Evolutionary conservation across 306 rosid species (phyloP).

Genomic region (Dalbergia oliveri): DNA sequence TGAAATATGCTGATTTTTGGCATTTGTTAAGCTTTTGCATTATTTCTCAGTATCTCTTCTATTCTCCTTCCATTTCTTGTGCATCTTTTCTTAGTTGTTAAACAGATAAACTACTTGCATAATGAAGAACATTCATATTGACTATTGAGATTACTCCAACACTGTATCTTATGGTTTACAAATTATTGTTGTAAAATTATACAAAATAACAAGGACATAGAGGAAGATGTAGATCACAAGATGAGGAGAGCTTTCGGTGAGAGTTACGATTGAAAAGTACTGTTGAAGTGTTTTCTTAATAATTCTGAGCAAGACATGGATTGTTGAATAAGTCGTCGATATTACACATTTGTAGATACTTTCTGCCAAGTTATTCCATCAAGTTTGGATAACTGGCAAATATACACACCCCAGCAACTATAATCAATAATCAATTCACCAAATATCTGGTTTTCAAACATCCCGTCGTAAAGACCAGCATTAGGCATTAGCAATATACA

Average conservation of each 20-base stretch:
- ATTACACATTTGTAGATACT: background rate
- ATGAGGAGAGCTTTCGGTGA: too few relatives aligned
- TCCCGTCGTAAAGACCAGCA: background rate
- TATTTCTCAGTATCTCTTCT: conserved; percentile 1
- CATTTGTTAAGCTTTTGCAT: background rate
- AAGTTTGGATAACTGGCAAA: background rate
- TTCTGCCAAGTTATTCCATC: background rate
- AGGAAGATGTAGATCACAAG: too few relatives aligned
- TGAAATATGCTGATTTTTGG: background rate
- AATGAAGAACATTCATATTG: too few relatives aligned
- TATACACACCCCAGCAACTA: background rate
- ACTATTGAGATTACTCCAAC: too few relatives aligned
- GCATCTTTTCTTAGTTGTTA: background rate
- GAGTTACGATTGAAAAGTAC: too few relatives aligned
- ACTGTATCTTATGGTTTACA: too few relatives aligned
- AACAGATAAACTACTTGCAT: background rate
- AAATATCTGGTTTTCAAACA: background rate
- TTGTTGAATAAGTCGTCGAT: background rate
- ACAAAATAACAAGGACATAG: too few relatives aligned
- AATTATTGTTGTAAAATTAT: too few relatives aligned
- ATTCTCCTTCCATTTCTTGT: background rate
- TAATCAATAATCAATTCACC: conserved; percentile 23
- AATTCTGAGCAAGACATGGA: too few relatives aligned
- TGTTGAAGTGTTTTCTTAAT: too few relatives aligned
- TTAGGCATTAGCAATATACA: too few relatives aligned